Evolutionary conservation across 106 monocot genomes (phyloP), one percentile per base, ranked within the genome.

Genomic region (Agapanthus africanus): DNA sequence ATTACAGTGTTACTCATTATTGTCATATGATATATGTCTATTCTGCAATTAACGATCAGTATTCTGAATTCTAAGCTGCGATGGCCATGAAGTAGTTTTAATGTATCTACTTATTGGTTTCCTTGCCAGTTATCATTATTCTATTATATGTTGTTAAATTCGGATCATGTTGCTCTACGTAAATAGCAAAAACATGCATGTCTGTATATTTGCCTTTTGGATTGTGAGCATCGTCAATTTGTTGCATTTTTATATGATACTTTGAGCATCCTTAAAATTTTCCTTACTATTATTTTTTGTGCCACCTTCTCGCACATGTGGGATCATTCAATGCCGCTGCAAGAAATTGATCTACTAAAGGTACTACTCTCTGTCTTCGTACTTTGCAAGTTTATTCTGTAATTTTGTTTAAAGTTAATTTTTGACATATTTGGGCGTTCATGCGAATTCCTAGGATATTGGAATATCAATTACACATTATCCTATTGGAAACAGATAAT

Each of bases 311-410:
- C n/a, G 39, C 54, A 42, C 19, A 35, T 26, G 38, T 70, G 71
- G 52, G 50, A 14, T 40, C 11, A 42, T 70, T 54, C 26, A 0
- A 22, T 63, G n/a, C 35, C 76, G 42, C 84, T 87, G 90, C 90
- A 87, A 91, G 90, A 91, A 75, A 91, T 91, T 68, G 90, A 91
- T 87, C 77, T 91, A 4, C 65, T 91, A 30, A 91, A 91, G 87
- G 90, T 87, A 91, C 31, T 57, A 57, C 66, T 63, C 50, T 21
- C 30, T 59, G n/a, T n/a, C 30, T 31, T 59, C 15, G 15, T 59
- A 33, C 6, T 31, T 4, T 59, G 14, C 59, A 2, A 32, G 2
- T 32, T 31, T 32, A 5, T n/a, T n/a, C n/a, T n/a, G n/a, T n/a
- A n/a, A n/a, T n/a, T n/a, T n/a, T n/a, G n/a, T n/a, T n/a, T n/a